These are phyloP conservation scores for Liquidambar formosana DNA, from an alignment of 164 flowering plant genomes.

Conservation along the genomic window DNA sequence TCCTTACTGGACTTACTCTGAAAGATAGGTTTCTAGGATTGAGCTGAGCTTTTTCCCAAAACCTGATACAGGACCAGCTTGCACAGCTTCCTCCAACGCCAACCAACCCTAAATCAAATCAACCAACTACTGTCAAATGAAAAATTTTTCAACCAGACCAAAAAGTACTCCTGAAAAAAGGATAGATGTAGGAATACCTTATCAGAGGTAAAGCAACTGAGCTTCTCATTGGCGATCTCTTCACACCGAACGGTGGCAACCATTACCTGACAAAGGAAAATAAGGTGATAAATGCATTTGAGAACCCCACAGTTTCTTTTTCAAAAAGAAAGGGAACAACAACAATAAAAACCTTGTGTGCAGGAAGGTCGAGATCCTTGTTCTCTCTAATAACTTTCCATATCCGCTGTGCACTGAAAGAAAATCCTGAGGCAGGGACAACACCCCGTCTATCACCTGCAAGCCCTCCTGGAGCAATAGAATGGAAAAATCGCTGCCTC, in stretches of 20 bases:
- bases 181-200: constrained; percentile 49
- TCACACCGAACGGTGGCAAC: constrained; percentile 99
- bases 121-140: too few relatives aligned
- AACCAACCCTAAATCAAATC: constrained; percentile 86
- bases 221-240: constrained; percentile 93
- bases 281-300: too few relatives aligned
- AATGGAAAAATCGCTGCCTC: constrained; percentile 83
- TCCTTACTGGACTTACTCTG: constrained; percentile 90
- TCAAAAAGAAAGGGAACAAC: too few relatives aligned
- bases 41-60: constrained; percentile 84
- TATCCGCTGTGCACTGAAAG: constrained; percentile 92
- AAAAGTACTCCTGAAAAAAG: too few relatives aligned
- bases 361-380: constrained; percentile 98
- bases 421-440: constrained; percentile 98
- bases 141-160: too few relatives aligned
- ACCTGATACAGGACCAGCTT: constrained; percentile 65
- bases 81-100: constrained; percentile 75
- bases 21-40: constrained; percentile 55
- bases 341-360: constrained; percentile 95
- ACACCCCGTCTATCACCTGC: constrained; percentile 97
- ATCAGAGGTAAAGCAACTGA: constrained; percentile 45
- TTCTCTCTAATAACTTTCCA: constrained; percentile 98
- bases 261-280: too few relatives aligned
- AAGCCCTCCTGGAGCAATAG: constrained; percentile 98
- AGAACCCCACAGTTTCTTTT: too few relatives aligned